These are phyloP conservation scores for Colletotrichum liaoningense DNA, from an alignment of 2,329 filamentous ascomycete genomes.

Conservation along the genomic window DNA sequence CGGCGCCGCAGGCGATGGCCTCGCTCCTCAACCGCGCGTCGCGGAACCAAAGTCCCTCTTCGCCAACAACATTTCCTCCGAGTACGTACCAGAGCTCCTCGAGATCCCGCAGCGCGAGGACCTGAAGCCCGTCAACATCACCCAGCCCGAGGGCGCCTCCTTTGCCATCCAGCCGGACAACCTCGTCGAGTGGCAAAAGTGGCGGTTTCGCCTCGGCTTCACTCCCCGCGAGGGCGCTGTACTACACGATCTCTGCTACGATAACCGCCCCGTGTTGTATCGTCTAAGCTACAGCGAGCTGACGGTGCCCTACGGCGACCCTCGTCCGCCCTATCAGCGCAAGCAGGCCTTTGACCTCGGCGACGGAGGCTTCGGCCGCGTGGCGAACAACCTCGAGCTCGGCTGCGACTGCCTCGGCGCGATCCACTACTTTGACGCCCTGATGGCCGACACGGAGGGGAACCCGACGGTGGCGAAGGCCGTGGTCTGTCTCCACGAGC, in stretches of 20 bases:
- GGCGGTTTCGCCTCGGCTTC: constrained; percentile 76
- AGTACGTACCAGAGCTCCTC: constrained; percentile 64
- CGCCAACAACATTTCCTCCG: constrained; percentile 50
- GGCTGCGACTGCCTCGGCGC: constrained; percentile 79
- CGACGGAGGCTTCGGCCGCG: constrained; percentile 74
- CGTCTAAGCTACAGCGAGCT: constrained; percentile 77
- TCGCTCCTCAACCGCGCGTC: constrained; percentile 48
- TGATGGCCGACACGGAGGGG: constrained; percentile 65
- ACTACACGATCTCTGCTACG: constrained; percentile 76
- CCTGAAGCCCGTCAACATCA: constrained; percentile 77
- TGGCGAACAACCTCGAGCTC: constrained; percentile 74
- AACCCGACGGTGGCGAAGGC: constrained; percentile 63
- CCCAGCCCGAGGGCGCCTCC: constrained; percentile 76
- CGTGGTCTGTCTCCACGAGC: constrained; percentile 76
- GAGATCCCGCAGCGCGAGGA: constrained; percentile 59
- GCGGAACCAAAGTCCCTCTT: constrained; percentile 58
- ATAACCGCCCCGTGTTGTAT: constrained; percentile 73
- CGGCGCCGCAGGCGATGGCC: constrained; percentile 57
- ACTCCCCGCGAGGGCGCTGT: constrained; percentile 78
- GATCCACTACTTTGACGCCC: constrained; percentile 72
- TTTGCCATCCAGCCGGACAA: constrained; percentile 67
- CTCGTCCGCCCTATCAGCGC: constrained; percentile 72
- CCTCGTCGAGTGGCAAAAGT: constrained; percentile 72
- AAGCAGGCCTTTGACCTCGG: constrained; percentile 81
- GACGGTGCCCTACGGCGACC: constrained; percentile 76